phyloP scores from a whole-genome alignment of 495 filamentous ascomycete genomes.

The Penicillium salamii region DNA sequence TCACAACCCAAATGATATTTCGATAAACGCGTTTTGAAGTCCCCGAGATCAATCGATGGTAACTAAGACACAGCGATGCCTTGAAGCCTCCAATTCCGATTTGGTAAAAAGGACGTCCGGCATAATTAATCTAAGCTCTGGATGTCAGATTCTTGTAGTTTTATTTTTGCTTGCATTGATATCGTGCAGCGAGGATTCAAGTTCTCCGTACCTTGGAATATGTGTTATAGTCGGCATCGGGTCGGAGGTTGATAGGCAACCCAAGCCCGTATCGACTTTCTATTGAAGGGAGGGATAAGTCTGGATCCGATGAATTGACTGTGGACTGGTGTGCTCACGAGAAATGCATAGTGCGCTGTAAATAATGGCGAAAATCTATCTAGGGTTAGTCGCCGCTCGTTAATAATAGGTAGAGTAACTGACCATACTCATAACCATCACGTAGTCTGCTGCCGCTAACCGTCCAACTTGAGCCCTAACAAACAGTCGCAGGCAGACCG shows the following conservation, averaged over 20 bases:
- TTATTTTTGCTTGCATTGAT: neutral
- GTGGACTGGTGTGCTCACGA: slow-evolving; percentile 32
- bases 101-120: slow-evolving; percentile 58
- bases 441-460: slow-evolving; percentile 46
- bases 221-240: slow-evolving; percentile 32
- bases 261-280: slow-evolving; percentile 54
- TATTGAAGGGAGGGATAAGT: slow-evolving; percentile 10
- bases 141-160: neutral
- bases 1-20: slow-evolving; percentile 45
- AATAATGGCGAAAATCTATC: slow-evolving; percentile 42
- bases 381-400: neutral
- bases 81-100: slow-evolving; percentile 59
- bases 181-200: neutral
- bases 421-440: slow-evolving; percentile 45
- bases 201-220: slow-evolving; percentile 35
- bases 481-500: slow-evolving; percentile 35
- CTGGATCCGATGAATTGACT: neutral
- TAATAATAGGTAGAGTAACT: neutral
- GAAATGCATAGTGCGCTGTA: slow-evolving; percentile 50
- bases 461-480: slow-evolving; percentile 33
- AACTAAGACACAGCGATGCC: slow-evolving; percentile 55
- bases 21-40: slow-evolving; percentile 47
- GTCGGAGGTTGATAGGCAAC: slow-evolving; percentile 39
- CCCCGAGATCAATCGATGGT: slow-evolving; percentile 50
- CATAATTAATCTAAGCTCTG: slow-evolving; percentile 43